Evolutionary conservation across 1,284 basidiomycete species (phyloP).

Genomic region (Heterobasidion annosum): DNA sequence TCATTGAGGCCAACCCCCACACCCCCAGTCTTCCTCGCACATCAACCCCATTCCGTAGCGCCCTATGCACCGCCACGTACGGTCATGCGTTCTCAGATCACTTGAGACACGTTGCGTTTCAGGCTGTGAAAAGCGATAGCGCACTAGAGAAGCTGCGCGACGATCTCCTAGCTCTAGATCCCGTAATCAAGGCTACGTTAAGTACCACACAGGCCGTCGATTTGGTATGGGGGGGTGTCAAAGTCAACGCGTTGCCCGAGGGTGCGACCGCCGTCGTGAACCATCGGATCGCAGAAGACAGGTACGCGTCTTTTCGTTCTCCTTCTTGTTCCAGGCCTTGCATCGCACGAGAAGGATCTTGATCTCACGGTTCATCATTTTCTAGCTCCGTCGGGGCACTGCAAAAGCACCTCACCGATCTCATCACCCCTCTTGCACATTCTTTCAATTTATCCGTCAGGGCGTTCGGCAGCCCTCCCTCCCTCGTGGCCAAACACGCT

Average conservation of each 20-base stretch:
- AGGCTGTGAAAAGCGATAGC: not conserved
- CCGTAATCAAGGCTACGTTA: conserved; percentile 22
- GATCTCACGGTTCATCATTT: not conserved
- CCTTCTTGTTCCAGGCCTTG: not conserved
- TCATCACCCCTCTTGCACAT: not conserved
- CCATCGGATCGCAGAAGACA: conserved; percentile 46
- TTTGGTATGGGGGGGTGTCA: conserved; percentile 58
- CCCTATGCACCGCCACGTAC: not conserved
- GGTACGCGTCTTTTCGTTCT: conserved; percentile 19
- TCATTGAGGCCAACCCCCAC: not conserved
- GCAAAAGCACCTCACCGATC: not conserved
- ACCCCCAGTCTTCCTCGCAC: not conserved
- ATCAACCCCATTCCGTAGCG: not conserved
- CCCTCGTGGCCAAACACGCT: conserved; percentile 16
- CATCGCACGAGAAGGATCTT: not conserved
- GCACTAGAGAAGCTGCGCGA: not conserved
- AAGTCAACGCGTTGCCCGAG: conserved; percentile 49
- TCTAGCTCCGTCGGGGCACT: not conserved
- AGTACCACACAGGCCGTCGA: conserved; percentile 68
- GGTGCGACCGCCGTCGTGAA: conserved; percentile 41
- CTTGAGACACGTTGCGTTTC: not conserved
- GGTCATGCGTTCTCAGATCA: not conserved
- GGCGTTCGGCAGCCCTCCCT: conserved; percentile 30
- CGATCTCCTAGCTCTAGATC: not conserved
- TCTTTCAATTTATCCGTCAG: conserved; percentile 41